Percentiles rank a stretch among this genome's conserved stretches.
Evolutionary conservation across 1,284 basidiomycete genomes (phyloP).

Genomic region (Malassezia pachydermatis): DNA sequence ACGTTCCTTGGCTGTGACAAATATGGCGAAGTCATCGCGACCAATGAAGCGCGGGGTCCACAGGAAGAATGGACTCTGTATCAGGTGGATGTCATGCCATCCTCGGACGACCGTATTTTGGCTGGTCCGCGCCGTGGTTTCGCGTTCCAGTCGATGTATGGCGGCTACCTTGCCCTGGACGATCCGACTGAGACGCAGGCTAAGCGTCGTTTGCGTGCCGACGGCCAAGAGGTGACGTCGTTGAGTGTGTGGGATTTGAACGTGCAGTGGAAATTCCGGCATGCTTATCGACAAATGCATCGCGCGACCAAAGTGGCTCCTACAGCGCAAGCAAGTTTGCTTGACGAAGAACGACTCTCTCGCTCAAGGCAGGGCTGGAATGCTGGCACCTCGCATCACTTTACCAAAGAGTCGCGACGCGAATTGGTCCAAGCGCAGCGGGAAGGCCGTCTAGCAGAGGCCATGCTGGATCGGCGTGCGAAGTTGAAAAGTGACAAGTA

Average conservation of each 20-base stretch:
- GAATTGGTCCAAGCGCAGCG: slow-evolving; percentile 12
- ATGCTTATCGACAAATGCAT: slow-evolving; percentile 8
- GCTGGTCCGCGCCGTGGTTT: slow-evolving; percentile 10
- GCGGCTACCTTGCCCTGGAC: slow-evolving; percentile 26
- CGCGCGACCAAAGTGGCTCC: slow-evolving; percentile 1
- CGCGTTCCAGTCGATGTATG: slow-evolving; percentile 23
- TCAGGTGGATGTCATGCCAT: slow-evolving; percentile 1
- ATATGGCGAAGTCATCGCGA: slow-evolving; percentile 22
- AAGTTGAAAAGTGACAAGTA: slow-evolving; percentile 34
- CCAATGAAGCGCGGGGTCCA: slow-evolving; percentile 34
- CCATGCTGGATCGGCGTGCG: slow-evolving; percentile 35
- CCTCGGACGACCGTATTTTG: not conserved
- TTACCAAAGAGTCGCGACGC: slow-evolving; percentile 5
- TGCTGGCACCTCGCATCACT: slow-evolving; percentile 4
- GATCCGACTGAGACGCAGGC: slow-evolving; percentile 20
- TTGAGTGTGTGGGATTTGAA: slow-evolving; percentile 22
- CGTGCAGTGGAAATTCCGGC: slow-evolving; percentile 39
- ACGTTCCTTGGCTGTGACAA: slow-evolving; percentile 31
- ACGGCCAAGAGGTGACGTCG: slow-evolving; percentile 10
- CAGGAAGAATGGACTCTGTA: slow-evolving; percentile 36
- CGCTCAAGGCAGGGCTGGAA: slow-evolving; percentile 17
- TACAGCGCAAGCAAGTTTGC: not conserved
- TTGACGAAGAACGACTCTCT: slow-evolving; percentile 11
- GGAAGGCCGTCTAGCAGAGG: slow-evolving; percentile 38
- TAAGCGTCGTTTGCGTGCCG: slow-evolving; percentile 21